Evolutionary conservation across 306 rosid genomes (phyloP).

Genomic region (Fragaria nilgerrensis): DNA sequence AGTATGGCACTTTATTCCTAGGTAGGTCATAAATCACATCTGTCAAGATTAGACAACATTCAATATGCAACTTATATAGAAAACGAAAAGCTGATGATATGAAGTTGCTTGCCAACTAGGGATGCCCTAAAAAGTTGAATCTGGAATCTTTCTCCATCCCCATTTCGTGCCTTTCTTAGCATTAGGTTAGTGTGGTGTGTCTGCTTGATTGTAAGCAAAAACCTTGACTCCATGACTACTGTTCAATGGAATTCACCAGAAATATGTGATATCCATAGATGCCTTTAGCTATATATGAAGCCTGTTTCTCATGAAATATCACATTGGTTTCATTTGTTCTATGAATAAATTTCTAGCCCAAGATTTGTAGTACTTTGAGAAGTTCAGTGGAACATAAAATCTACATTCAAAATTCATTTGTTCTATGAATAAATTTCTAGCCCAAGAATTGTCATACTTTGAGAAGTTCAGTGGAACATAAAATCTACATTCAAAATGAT

Average conservation of each 20-base stretch:
- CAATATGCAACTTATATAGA: constrained; percentile 3
- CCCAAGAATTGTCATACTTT: background rate
- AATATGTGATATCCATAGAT: background rate
- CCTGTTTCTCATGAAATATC: background rate
- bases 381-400: background rate
- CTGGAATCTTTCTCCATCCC: background rate
- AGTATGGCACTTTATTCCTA: background rate
- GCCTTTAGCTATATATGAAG: background rate
- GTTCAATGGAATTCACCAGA: background rate
- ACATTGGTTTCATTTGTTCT: background rate
- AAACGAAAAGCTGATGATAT: background rate
- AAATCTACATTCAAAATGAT: background rate
- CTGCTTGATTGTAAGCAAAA: background rate
- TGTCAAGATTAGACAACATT: constrained; percentile 12
- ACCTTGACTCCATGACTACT: background rate
- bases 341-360: background rate
- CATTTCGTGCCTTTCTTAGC: constrained; percentile 3
- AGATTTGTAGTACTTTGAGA: background rate
- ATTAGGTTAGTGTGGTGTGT: background rate
- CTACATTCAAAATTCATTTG: background rate
- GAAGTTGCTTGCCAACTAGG: background rate
- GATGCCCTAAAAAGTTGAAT: background rate
- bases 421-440: background rate
- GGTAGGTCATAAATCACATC: background rate
- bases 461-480: background rate